Percentiles rank a stretch among this genome's conserved stretches.
These are phyloP conservation scores for Scheffersomyces segobiensis DNA, from an alignment of 1,139 yeast species.

Conservation along the genomic window DNA sequence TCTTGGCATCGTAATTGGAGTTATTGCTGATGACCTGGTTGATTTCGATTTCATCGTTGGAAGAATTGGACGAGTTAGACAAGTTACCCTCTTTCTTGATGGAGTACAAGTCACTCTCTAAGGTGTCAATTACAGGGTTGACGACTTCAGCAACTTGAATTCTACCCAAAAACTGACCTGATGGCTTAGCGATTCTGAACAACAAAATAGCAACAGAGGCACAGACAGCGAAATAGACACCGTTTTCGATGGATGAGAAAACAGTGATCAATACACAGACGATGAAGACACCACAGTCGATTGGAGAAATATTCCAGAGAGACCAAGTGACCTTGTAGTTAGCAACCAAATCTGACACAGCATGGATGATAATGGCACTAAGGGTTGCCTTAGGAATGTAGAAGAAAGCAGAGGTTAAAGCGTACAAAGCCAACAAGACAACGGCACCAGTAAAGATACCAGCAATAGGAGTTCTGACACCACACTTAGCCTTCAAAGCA, in stretches of 20 bases:
- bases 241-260: constrained; percentile 80
- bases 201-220: constrained; percentile 78
- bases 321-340: constrained; percentile 69
- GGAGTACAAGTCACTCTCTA: constrained; percentile 1
- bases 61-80: constrained; percentile 11
- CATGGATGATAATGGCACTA: constrained; percentile 87
- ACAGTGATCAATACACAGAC: constrained; percentile 79
- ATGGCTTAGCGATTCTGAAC: constrained; percentile 76
- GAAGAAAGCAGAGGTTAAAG: constrained; percentile 78
- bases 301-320: constrained; percentile 74
- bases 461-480: constrained; percentile 92
- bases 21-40: constrained; percentile 32
- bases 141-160: constrained; percentile 68
- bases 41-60: constrained; percentile 37
- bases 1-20: constrained; percentile 9
- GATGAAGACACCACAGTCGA: constrained; percentile 75
- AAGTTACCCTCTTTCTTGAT: constrained; percentile 7
- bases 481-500: constrained; percentile 92
- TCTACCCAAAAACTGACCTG: constrained; percentile 81
- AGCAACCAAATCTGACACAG: constrained; percentile 87
- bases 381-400: constrained; percentile 90
- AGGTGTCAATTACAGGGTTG: constrained; percentile 47
- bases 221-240: constrained; percentile 86
- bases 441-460: constrained; percentile 90
- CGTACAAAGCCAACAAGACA: constrained; percentile 82